Evolutionary conservation across 495 filamentous ascomycete genomes (phyloP), one percentile per base, ranked within the genome.

Genomic region (Darksidea phi): DNA sequence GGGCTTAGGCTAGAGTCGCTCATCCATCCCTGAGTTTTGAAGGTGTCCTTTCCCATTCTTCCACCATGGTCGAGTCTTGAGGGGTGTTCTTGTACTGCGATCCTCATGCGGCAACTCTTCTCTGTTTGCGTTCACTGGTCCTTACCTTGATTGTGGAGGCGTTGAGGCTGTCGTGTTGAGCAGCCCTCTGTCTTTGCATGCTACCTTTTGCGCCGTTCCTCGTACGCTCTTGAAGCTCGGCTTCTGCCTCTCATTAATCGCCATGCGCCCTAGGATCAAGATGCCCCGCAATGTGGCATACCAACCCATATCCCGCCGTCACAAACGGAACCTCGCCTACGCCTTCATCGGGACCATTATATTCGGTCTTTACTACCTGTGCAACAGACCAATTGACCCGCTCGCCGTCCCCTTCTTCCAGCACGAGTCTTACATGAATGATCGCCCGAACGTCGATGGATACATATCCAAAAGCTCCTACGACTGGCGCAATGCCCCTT

Each of bases 401-500:
- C 43, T 56, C 5, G 56, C 49, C 23, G 45, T 61, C 12, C 32
- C 56, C 10, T 66, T 66, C 43, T 20, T 34, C 6, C 38, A 56
- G 25, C 63, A 66, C 42, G 48, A 49, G 24, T 46, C 41, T 1
- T 66, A 54, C 37, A 66, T 66, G 63, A 66, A 66, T 24, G 63
- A 66, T 34, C 56, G 57, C 6, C 21, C 50, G 10, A 46, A 49
- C 26, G 42, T 56, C 5, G 38, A 53, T 13, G 23, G 25, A 7
- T 53, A 55, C 36, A 7, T 60, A 6, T 23, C 51, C 0, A 55
- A 61, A 41, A 32, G 17, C n/a, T 66, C 63, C 24, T 67, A 59
- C 60, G 59, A 67, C 25, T 67, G 65, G 65, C 54, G 59, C 25
- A 56, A 64, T 25, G 65, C 65, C 0, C 59, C 65, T 25, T 57